Evolutionary conservation across 441 rosid species (phyloP), one percentile per base, ranked within the genome.

Genomic region (Dalechampia spathulata): DNA sequence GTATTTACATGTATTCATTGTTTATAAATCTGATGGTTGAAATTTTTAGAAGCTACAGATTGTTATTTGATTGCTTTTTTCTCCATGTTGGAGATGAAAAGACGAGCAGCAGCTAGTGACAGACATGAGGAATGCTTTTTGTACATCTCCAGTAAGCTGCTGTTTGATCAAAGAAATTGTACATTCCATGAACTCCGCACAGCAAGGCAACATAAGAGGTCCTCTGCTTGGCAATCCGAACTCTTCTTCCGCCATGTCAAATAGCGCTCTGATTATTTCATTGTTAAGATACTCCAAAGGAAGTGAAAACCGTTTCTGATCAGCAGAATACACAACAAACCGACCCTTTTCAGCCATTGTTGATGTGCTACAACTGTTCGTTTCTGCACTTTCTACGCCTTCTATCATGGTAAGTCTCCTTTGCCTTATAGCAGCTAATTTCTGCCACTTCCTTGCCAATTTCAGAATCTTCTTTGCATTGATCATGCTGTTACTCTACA

Each of bases 271-370:
- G 34, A 62, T 23, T 0, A 47, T 47, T 55, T 63, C 22, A 13
- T 48, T 55, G 41, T 38, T 27, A 21, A 55, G 55, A 21, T 27
- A 62, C 6, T 47, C 30, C 5, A 38, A 4, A 47, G 66, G 67
- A 40, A 63, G 41, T 36, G 37, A 3, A 17, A 55, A 48, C 5
- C 67, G 44, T 13, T 21, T 48, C 9, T 40, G 17, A 40, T 63
- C 67, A 3, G 67, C 55, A 23, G 65, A 38, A 41, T 28, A 48
- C 17, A 30, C 44, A 27, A 14, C 55, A 40, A 63, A 55, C 19
- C 16, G 21, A 14, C 50, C 60, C 41, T 55, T 62, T 5, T 28
- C 53, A 28, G 47, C 55, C 38, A 7, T 34, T 19, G 45, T 10
- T 7, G 65, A 37, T 53, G 41, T 53, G 28, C 49, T 21, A 13